A percentile compares a stretch with the other conserved stretches of the same genome.
Evolutionary conservation across 352 stramenopile genomes (phyloP).

Genomic region (Phytophthora sojae): DNA sequence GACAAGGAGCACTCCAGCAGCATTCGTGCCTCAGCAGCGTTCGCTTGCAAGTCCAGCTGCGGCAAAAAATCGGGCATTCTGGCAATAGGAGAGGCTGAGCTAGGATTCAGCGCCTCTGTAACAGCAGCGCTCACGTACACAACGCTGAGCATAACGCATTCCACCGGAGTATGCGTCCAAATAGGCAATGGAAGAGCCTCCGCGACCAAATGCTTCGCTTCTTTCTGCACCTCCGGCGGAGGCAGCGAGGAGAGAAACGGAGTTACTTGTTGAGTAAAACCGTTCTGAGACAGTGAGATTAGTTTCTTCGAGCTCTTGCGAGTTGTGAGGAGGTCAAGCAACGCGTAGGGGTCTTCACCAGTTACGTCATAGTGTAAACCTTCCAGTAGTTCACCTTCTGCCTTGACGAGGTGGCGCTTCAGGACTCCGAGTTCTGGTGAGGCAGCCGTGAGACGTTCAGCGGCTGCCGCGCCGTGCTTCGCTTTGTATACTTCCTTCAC

Average conservation of each 20-base stretch:
- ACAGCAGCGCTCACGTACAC: constrained; percentile 75
- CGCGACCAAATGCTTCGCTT: constrained; percentile 71
- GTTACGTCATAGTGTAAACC: constrained; percentile 80
- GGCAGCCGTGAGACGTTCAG: constrained; percentile 28
- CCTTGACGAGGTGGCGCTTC: constrained; percentile 65
- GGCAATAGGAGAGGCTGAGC: background rate
- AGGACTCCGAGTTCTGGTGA: constrained; percentile 64
- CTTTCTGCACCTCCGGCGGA: constrained; percentile 63
- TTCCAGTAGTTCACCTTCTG: constrained; percentile 73
- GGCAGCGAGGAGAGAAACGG: constrained; percentile 34
- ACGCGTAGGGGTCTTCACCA: constrained; percentile 68
- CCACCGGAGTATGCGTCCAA: constrained; percentile 66
- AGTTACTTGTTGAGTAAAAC: constrained; percentile 12
- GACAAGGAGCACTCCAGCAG: constrained; percentile 67
- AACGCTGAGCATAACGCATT: constrained; percentile 75
- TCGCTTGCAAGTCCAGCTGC: constrained; percentile 46
- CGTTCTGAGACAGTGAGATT: constrained; percentile 19
- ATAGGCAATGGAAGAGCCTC: constrained; percentile 64
- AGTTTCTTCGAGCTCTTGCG: constrained; percentile 56
- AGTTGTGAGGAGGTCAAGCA: constrained; percentile 75
- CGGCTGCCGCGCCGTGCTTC: constrained; percentile 44
- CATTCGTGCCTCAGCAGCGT: constrained; percentile 53
- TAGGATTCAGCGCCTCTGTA: constrained; percentile 40
- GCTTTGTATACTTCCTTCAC: constrained; percentile 77
- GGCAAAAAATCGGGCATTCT: constrained; percentile 59